Base-by-base conservation (phyloP, 805 yeast genomes). In the Brettanomyces sp. region DNA sequence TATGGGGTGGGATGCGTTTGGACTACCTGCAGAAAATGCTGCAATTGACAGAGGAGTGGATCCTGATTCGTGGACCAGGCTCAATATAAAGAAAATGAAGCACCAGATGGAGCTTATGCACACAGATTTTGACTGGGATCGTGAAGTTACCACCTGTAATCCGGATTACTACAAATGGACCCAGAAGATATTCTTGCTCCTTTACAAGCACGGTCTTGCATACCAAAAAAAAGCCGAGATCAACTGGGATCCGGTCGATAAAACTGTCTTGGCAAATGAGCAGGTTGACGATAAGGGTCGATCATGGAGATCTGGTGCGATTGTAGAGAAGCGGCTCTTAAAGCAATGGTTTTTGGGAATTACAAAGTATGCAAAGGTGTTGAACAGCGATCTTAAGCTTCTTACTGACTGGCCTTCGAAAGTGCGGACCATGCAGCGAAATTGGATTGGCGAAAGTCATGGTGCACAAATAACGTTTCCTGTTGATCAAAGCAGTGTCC, bases 1-100 rank as follows among this genome's bases (percentile, higher is more conserved):
- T 0, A 90, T 93, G 95, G 99, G 99, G 0, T 93, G 97, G 97
- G 99, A 93, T 69, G 95, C 98, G 0, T 93, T 93, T 71, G 99
- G 99, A 1, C 69, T 93, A 25, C 99, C 99, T 0, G 99, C 99
- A 1, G 99, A 93, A 61, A 93, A 93, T 62, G 99, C 99, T 0
- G 99, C 99, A 0, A 81, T 88, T 30, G 96, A 90, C 61, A 67
- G 95, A 50, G 79, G 79, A 1, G 72, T 87, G 11, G 79, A 78
- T 50, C 97, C 99, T 0, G 76, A 78, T 0, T 73, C 63, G 1
- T 93, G 99, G 99, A 93, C 99, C 0, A 71, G 67, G 38, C 57
- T 68, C 13, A 93, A 93, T 59, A 88, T 93, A n/a, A 66, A 63
- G 1, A 85, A 80, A 55, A 93, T 93, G 99, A 86, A 83, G 57